Percentiles rank a stretch among this genome's conserved stretches.
Evolutionary conservation across 345 rosid genomes (phyloP).

Genomic region (Arabidopsis arenosa): DNA sequence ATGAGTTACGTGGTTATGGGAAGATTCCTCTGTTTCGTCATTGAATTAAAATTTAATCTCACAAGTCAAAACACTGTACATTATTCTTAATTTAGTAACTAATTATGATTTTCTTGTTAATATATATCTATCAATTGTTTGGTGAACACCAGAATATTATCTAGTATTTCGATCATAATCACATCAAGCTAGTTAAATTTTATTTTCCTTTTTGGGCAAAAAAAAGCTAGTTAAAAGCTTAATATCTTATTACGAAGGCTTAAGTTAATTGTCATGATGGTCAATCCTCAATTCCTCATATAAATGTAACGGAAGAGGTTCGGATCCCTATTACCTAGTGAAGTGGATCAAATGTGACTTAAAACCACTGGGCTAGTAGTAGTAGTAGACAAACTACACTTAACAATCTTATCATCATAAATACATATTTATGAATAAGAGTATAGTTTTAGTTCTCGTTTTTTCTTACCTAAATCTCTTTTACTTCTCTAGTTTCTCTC

Average conservation of each 20-base stretch:
- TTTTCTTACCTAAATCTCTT: too few relatives aligned
- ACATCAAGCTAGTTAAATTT: background rate
- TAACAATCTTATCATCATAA: too few relatives aligned
- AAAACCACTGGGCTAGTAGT: background rate
- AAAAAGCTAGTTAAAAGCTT: background rate
- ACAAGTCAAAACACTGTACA: slow-evolving; percentile 2
- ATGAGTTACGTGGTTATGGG: background rate
- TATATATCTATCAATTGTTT: background rate
- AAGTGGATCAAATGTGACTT: background rate
- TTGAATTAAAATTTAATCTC: background rate
- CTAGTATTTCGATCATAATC: background rate
- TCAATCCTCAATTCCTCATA: too few relatives aligned
- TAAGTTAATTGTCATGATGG: background rate
- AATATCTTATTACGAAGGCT: background rate
- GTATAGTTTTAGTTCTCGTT: too few relatives aligned
- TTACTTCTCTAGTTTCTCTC: too few relatives aligned
- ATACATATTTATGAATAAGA: too few relatives aligned
- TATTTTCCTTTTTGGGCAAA: too few relatives aligned
- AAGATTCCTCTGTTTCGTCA: slow-evolving; percentile 6
- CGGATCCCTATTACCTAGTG: background rate
- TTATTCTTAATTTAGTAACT: background rate
- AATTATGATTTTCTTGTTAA: background rate
- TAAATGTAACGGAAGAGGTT: background rate
- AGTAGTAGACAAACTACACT: too few relatives aligned
- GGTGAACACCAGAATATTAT: background rate